Conservation (phyloP, 305 asterid species). For the Solanum aculeatissimum region DNA sequence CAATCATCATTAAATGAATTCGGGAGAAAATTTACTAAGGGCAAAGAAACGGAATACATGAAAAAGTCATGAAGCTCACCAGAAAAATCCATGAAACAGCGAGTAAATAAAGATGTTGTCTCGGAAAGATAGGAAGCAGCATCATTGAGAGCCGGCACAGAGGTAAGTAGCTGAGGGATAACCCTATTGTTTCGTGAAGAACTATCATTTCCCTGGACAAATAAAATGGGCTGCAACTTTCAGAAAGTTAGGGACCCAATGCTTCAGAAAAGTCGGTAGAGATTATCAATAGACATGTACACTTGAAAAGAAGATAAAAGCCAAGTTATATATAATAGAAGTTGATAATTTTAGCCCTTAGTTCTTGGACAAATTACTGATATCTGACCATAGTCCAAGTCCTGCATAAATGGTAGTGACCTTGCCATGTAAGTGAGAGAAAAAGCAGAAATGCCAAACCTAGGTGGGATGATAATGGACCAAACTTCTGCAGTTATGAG, state of each 20-base stretch:
- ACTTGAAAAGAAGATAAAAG: background rate
- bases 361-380: background rate
- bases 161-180: constrained; percentile 69
- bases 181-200: constrained; percentile 39
- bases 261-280: background rate
- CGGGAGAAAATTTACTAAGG: background rate
- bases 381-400: background rate
- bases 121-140: constrained; percentile 86
- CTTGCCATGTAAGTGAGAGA: background rate
- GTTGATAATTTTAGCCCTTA: background rate
- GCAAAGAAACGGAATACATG: background rate
- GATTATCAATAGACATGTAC: background rate
- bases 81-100: constrained; percentile 62
- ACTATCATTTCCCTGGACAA: constrained; percentile 43
- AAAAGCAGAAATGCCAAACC: background rate
- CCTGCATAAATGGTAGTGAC: background rate
- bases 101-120: constrained; percentile 68
- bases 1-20: background rate
- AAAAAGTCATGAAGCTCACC: constrained; percentile 19
- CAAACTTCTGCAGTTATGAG: background rate
- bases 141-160: constrained; percentile 63
- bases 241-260: background rate
- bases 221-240: too few species aligned
- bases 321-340: background rate
- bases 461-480: background rate